phyloP scores from a whole-genome alignment of 2,329 filamentous ascomycete genomes.

The Zymoseptoria tritici region DNA sequence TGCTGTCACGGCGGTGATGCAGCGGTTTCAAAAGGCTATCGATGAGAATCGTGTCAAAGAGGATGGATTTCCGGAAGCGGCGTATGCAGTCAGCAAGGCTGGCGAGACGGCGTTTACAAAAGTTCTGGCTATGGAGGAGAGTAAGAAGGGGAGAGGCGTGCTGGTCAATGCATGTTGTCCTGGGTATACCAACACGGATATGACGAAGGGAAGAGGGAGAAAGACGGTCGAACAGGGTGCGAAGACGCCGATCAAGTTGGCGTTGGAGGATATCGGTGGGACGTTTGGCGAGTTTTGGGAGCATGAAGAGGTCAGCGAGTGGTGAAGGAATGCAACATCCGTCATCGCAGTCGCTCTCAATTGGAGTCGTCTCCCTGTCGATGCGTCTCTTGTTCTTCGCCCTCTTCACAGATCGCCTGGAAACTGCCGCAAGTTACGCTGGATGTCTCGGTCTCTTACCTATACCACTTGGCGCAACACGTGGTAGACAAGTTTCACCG shows the following conservation, averaged over 20 bases:
- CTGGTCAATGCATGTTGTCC: conserved; percentile 32
- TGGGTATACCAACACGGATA: conserved; percentile 33
- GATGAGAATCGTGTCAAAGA: conserved; percentile 38
- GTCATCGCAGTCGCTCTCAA: background rate
- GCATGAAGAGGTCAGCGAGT: conserved; percentile 27
- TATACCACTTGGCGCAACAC: background rate
- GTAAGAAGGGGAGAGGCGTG: conserved; percentile 17
- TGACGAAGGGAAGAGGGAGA: conserved; percentile 29
- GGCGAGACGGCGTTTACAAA: conserved; percentile 32
- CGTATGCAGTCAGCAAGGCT: conserved; percentile 40
- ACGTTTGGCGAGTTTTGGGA: conserved; percentile 31
- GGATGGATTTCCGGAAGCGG: conserved; percentile 43
- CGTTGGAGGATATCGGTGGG: conserved; percentile 27
- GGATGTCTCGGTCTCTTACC: background rate
- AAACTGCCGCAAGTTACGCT: background rate
- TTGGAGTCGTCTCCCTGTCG: background rate
- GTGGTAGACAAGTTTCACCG: background rate
- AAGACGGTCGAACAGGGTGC: conserved; percentile 32
- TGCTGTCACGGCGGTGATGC: conserved; percentile 44
- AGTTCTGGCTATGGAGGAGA: conserved; percentile 26
- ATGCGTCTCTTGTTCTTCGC: background rate
- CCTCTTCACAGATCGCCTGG: background rate
- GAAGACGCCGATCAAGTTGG: conserved; percentile 30
- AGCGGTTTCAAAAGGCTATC: conserved; percentile 42
- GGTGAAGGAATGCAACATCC: conserved; percentile 9